These are phyloP conservation scores for Pythium periplocum DNA, from an alignment of 352 stramenopile genomes.

Conservation along the genomic window DNA sequence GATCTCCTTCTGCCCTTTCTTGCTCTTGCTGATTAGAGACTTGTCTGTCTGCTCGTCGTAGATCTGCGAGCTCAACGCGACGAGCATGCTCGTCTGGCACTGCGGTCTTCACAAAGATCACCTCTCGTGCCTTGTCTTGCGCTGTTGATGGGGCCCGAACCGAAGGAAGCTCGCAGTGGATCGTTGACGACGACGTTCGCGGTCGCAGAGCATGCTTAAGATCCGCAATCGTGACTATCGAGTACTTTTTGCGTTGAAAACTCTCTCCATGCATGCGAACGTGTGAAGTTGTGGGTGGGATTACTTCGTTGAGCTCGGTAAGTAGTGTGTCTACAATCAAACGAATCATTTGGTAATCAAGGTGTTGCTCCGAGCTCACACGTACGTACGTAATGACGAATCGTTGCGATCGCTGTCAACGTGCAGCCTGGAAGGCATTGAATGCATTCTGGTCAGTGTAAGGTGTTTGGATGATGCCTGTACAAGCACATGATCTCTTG, in stretches of 20 bases:
- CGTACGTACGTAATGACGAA: too few species aligned
- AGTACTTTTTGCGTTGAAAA: conserved; percentile 27
- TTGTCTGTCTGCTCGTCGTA: conserved; percentile 7
- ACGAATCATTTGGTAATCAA: too few species aligned
- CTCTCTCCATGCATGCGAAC: conserved; percentile 3
- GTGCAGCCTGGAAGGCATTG: too few species aligned
- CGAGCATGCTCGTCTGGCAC: neutral
- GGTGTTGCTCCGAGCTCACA: too few species aligned
- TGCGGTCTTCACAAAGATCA: conserved; percentile 8
- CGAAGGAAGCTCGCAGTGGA: conserved; percentile 27
- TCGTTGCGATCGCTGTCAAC: too few species aligned
- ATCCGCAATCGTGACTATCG: conserved; percentile 45
- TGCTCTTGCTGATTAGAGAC: conserved; percentile 1
- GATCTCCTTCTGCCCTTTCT: conserved; percentile 7
- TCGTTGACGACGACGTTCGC: conserved; percentile 14
- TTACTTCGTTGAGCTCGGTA: conserved; percentile 6
- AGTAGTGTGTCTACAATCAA: conserved; percentile 9
- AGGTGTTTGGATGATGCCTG: too few species aligned
- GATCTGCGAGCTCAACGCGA: conserved; percentile 19
- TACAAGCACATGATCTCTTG: neutral
- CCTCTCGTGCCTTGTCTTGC: neutral
- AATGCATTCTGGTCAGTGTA: too few species aligned
- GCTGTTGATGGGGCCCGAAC: neutral
- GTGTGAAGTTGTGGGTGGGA: conserved; percentile 1
- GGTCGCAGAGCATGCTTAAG: conserved; percentile 30